phyloP scores from a whole-genome alignment of 1,284 basidiomycete species.

The Peniophora sp. region DNA sequence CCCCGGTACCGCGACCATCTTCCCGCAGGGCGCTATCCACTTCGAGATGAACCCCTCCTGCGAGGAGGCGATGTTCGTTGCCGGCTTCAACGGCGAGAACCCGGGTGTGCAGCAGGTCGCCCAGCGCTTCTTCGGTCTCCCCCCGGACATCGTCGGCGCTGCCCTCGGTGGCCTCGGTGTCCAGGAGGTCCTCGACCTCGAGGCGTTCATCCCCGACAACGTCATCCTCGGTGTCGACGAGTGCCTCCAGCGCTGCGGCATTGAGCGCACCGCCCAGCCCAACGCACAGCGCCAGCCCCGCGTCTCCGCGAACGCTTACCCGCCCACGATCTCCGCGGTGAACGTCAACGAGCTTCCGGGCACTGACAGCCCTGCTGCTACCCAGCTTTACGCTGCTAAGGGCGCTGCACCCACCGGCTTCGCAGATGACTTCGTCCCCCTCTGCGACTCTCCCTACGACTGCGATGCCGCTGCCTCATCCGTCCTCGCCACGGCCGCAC shows the following conservation, averaged over 20 bases:
- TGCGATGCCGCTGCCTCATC: neutral
- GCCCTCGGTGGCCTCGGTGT: conserved; percentile 26
- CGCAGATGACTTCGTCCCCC: neutral
- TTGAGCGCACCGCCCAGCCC: conserved; percentile 8
- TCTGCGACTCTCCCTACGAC: neutral
- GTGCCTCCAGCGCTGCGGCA: conserved; percentile 13
- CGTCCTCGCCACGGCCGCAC: neutral
- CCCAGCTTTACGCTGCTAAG: neutral
- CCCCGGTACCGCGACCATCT: conserved; percentile 23
- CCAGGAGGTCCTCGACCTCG: conserved; percentile 22
- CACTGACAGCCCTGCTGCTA: neutral
- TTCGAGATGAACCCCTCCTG: conserved; percentile 27
- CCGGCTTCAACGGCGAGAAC: conserved; percentile 24
- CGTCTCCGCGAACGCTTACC: conserved; percentile 13
- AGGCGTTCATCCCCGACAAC: conserved; percentile 14
- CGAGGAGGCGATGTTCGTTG: conserved; percentile 5
- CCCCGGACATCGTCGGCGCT: conserved; percentile 24
- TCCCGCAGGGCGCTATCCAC: conserved; percentile 27
- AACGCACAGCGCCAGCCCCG: conserved; percentile 13
- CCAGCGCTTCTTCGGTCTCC: conserved; percentile 25
- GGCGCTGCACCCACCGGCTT: neutral
- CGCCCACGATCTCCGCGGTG: neutral
- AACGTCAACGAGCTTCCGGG: too few species aligned
- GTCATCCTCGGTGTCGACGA: conserved; percentile 12
- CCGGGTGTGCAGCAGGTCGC: conserved; percentile 21